Conservation (phyloP, 2,329 filamentous ascomycete genomes). For the Fusarium denticulatum region DNA sequence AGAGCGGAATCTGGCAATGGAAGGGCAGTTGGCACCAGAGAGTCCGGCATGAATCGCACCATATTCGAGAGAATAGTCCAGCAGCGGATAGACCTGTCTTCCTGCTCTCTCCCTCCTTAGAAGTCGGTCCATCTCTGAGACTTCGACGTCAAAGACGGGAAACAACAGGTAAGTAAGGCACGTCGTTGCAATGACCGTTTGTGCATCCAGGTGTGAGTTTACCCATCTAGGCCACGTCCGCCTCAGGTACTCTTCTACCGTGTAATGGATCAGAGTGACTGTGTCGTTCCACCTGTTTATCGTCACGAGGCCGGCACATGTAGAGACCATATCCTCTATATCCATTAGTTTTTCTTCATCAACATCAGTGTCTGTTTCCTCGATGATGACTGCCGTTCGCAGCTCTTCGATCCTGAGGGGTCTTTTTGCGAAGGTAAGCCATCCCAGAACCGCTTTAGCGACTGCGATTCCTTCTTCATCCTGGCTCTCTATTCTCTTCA, state of each 20-base stretch:
- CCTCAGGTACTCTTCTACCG: not conserved
- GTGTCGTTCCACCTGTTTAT: not conserved
- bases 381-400: not conserved
- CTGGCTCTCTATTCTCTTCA: not conserved
- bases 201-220: not conserved
- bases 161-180: not conserved
- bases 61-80: not conserved
- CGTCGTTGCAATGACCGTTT: not conserved
- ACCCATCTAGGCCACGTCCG: not conserved
- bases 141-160: not conserved
- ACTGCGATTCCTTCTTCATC: not conserved
- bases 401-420: not conserved
- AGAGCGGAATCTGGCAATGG: not conserved
- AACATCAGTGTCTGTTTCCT: not conserved
- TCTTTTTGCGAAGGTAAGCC: not conserved
- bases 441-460: not conserved
- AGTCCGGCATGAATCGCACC: not conserved
- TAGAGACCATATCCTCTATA: not conserved
- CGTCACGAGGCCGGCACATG: not conserved
- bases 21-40: not conserved
- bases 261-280: not conserved
- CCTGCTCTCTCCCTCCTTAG: not conserved
- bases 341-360: not conserved
- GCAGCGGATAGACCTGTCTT: not conserved
- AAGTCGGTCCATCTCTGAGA: not conserved